Evolutionary conservation across 2,329 filamentous ascomycete species (phyloP), one percentile per base, ranked within the genome.

Genomic region (Botrytis elliptica): DNA sequence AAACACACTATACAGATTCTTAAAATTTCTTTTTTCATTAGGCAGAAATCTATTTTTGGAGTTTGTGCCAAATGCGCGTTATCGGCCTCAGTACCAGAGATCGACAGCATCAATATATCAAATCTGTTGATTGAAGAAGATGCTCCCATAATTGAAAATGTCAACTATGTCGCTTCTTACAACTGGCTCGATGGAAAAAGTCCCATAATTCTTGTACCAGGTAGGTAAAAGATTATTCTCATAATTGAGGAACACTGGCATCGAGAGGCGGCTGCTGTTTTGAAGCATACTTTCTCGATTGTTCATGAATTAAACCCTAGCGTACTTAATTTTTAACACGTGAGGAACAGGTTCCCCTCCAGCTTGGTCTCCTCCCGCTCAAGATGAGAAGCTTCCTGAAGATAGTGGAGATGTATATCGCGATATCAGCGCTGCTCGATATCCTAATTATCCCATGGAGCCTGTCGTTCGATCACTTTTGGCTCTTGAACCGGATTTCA

Each of bases 101-200:
- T 78, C 40, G 76, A 79, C 64, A 75, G 36, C 20, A 75, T 78
- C 63, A 64, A 74, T 33, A 63, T 73, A 40, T 75, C 75, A 42
- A 46, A 63, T 20, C 33, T 78, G 4, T 59, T 78, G 73, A 75
- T 65, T 71, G 78, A 79, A 77, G 77, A 75, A n/a, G 69, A 71
- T 33, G 38, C 69, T 74, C 77, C 79, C 0, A 77, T 74, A 10
- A 86, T 87, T 72, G 79, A 76, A 12, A 77, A 84, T 67, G 82
- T 81, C 74, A 73, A 83, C 59, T 84, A 85, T 77, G 77, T 87
- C 44, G 83, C 84, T 33, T 88, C 87, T 0, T 89, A 87, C 81
- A 88, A 85, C 76, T 88, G 86, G 86, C 52, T 86, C 8, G 80
- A 81, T 42, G 74, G 63, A 18, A 77, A 78, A 49, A 71, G 42